Evolutionary conservation across 2,329 filamentous ascomycete species (phyloP).

Genomic region (Truncatella angustata): DNA sequence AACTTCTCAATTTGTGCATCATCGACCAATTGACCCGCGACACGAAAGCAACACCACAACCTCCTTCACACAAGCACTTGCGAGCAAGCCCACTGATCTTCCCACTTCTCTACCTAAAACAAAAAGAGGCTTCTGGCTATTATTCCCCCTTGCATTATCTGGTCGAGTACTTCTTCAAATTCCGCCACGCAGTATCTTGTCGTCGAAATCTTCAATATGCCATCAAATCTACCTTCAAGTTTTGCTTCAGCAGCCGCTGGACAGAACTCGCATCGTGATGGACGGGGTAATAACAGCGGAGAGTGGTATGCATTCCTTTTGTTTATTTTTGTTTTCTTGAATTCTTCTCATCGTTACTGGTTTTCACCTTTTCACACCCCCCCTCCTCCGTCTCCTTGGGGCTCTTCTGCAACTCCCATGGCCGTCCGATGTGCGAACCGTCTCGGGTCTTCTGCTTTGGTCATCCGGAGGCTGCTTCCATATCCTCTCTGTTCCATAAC

Average conservation of each 20-base stretch:
- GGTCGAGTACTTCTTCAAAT: not conserved
- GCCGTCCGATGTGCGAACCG: too few relatives aligned
- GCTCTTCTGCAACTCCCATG: too few relatives aligned
- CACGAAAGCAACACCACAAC: not conserved
- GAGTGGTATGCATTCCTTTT: conserved; percentile 63
- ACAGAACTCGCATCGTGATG: conserved; percentile 63
- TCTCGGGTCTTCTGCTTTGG: too few relatives aligned
- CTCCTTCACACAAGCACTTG: not conserved
- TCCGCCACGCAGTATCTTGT: not conserved
- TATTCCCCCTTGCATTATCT: not conserved
- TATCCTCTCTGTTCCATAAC: too few relatives aligned
- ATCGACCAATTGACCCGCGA: conserved; percentile 5
- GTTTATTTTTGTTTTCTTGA: not conserved
- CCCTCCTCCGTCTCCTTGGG: too few relatives aligned
- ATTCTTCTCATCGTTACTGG: conserved; percentile 2
- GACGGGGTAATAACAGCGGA: conserved; percentile 56
- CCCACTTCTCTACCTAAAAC: not conserved
- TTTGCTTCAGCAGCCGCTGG: conserved; percentile 82
- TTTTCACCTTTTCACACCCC: too few relatives aligned
- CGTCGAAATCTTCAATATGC: conserved; percentile 44
- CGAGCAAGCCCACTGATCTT: not conserved
- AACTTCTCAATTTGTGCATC: conserved; percentile 4
- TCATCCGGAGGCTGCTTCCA: too few relatives aligned
- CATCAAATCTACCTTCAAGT: conserved; percentile 76
- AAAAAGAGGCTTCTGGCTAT: conserved; percentile 1